phyloP scores from a whole-genome alignment of 257 asterid species.

The Penstemon barbatus region DNA sequence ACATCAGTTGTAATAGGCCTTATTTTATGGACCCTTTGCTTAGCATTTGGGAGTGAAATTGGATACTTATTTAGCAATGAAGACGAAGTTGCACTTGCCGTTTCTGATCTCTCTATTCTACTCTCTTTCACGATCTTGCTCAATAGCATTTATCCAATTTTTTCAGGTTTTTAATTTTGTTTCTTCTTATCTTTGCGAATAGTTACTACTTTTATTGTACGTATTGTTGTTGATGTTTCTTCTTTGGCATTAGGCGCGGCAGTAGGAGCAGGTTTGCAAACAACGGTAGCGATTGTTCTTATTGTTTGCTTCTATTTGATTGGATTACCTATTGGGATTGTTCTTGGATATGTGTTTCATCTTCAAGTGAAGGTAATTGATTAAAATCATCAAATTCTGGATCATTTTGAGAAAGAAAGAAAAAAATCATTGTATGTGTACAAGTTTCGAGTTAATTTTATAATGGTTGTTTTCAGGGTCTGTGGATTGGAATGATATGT shows the following conservation, averaged over 20 bases:
- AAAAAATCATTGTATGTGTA: not conserved
- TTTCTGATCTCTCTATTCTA: conserved; percentile 7
- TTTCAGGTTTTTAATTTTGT: too few species aligned
- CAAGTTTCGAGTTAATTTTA: not conserved
- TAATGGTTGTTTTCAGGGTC: not conserved
- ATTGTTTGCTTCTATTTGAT: conserved; percentile 9
- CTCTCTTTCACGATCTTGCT: conserved; percentile 2
- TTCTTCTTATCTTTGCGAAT: too few species aligned
- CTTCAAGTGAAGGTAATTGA: conserved; percentile 15
- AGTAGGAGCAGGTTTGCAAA: conserved; percentile 8
- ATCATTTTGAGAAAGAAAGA: not conserved
- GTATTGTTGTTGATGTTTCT: not conserved
- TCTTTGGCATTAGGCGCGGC: not conserved
- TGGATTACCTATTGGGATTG: conserved; percentile 2
- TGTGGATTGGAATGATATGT: conserved; percentile 8
- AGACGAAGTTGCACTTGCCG: too few species aligned
- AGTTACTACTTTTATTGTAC: too few species aligned
- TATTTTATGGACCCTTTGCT: too few species aligned
- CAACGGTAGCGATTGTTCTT: not conserved
- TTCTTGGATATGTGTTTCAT: not conserved
- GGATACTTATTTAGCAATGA: too few species aligned
- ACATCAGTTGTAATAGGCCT: not conserved
- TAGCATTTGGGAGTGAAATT: too few species aligned
- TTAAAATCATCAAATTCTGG: not conserved
- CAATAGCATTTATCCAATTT: not conserved